phyloP scores from a whole-genome alignment of 495 filamentous ascomycete species.

The Penicillium paradoxum region DNA sequence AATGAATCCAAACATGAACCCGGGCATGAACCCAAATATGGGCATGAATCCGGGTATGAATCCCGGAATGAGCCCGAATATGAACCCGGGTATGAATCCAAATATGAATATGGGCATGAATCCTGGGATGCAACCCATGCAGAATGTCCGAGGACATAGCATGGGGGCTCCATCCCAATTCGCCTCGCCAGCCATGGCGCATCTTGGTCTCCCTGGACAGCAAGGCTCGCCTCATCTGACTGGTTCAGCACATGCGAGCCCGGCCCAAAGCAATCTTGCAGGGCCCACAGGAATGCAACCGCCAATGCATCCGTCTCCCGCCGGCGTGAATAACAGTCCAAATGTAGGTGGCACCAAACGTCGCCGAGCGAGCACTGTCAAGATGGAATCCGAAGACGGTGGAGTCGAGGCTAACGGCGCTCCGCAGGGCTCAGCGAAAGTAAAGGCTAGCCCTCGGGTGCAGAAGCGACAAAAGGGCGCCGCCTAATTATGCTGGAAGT shows the following conservation, averaged over 20 bases:
- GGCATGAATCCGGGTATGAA: neutral
- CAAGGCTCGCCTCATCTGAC: constrained; percentile 44
- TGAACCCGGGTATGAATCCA: neutral
- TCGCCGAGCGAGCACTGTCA: constrained; percentile 69
- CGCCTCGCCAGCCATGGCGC: constrained; percentile 47
- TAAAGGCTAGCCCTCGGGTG: constrained; percentile 54
- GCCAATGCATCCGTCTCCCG: constrained; percentile 61
- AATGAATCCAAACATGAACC: constrained; percentile 25
- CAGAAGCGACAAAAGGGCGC: constrained; percentile 53
- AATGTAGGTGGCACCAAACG: constrained; percentile 68
- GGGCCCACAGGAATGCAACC: constrained; percentile 62
- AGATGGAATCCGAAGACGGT: constrained; percentile 64
- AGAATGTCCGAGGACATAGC: constrained; percentile 24
- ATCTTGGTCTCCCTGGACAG: constrained; percentile 41
- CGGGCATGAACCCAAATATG: constrained; percentile 5
- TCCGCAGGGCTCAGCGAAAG: constrained; percentile 38
- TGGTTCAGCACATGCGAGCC: constrained; percentile 45
- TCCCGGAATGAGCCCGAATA: neutral
- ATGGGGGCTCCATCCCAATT: constrained; percentile 45
- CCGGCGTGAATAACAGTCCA: constrained; percentile 81
- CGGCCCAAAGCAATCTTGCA: constrained; percentile 39
- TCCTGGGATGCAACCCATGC: constrained; percentile 24
- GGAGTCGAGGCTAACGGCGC: constrained; percentile 48
- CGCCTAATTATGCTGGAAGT: constrained; percentile 9
- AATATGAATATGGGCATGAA: constrained; percentile 28